Evolutionary conservation across 805 yeast species (phyloP).

Genomic region (Starmerella vitae): DNA sequence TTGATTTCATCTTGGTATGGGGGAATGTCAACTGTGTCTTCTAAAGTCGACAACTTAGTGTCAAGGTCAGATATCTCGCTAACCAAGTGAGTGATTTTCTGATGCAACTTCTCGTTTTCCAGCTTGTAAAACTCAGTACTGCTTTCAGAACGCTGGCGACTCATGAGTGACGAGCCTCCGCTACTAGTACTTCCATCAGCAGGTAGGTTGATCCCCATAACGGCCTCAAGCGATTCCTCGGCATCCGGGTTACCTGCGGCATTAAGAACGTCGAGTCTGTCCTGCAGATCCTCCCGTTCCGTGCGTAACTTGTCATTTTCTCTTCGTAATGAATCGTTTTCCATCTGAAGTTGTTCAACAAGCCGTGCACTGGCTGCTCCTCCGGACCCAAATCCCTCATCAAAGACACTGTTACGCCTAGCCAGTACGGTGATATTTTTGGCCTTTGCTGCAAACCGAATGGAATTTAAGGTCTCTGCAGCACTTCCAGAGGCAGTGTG

Average conservation of each 20-base stretch:
- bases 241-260: conserved; percentile 10
- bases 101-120: conserved; percentile 17
- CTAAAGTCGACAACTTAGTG: conserved; percentile 12
- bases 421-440: conserved; percentile 68
- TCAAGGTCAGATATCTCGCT: conserved; percentile 15
- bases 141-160: background rate
- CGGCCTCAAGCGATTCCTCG: conserved; percentile 19
- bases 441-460: conserved; percentile 87
- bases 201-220: conserved; percentile 12
- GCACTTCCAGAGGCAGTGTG: conserved; percentile 37
- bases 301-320: conserved; percentile 11
- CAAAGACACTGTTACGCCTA: conserved; percentile 30
- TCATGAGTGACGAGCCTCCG: background rate
- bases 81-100: conserved; percentile 14
- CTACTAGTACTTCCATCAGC: background rate
- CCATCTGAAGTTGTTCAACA: conserved; percentile 46
- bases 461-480: conserved; percentile 75
- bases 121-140: conserved; percentile 2
- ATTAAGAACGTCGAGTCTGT: conserved; percentile 18
- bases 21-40: background rate
- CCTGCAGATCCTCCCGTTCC: conserved; percentile 20
- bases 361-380: conserved; percentile 33
- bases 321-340: conserved; percentile 31
- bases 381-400: conserved; percentile 13
- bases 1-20: conserved; percentile 39